phyloP scores from a whole-genome alignment of 2,329 filamentous ascomycete species.

The Aspergillaceae sp. region DNA sequence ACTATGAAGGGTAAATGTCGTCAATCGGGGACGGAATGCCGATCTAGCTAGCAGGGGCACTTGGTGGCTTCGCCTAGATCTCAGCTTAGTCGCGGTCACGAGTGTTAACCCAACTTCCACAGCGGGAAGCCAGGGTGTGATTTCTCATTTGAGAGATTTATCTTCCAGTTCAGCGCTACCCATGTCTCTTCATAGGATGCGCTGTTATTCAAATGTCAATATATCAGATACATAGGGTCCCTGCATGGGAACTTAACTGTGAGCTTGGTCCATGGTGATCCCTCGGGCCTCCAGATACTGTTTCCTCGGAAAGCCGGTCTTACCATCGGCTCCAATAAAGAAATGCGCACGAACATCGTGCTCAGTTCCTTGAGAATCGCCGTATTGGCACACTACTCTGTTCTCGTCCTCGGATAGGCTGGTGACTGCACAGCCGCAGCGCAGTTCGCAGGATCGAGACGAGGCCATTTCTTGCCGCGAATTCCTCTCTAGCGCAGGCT shows the following conservation, averaged over 20 bases:
- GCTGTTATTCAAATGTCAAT: not conserved
- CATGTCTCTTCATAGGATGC: too few species aligned
- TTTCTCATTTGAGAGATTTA: too few species aligned
- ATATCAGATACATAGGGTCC: not conserved
- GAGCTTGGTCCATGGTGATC: conserved; percentile 27
- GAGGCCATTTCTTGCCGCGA: conserved; percentile 9
- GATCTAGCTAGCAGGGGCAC: too few species aligned
- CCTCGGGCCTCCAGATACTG: conserved; percentile 38
- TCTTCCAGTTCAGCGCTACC: too few species aligned
- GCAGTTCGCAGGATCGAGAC: conserved; percentile 7
- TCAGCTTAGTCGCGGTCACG: too few species aligned
- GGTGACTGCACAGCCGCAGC: conserved; percentile 10
- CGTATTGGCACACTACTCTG: conserved; percentile 12
- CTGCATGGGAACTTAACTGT: not conserved
- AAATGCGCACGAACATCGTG: conserved; percentile 16
- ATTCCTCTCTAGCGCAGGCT: conserved; percentile 20
- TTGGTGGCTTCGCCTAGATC: too few species aligned
- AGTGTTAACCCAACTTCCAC: too few species aligned
- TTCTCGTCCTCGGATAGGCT: conserved; percentile 8
- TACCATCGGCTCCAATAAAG: conserved; percentile 42
- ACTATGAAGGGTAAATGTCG: too few species aligned
- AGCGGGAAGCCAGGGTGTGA: too few species aligned
- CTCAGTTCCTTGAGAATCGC: conserved; percentile 9
- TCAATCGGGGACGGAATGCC: too few species aligned
- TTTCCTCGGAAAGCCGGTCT: conserved; percentile 40